Percentiles rank a stretch among this genome's conserved stretches.
These are phyloP conservation scores for Chrysanthemum lavandulifolium DNA, from an alignment of 129 eudicot genomes.

Conservation along the genomic window DNA sequence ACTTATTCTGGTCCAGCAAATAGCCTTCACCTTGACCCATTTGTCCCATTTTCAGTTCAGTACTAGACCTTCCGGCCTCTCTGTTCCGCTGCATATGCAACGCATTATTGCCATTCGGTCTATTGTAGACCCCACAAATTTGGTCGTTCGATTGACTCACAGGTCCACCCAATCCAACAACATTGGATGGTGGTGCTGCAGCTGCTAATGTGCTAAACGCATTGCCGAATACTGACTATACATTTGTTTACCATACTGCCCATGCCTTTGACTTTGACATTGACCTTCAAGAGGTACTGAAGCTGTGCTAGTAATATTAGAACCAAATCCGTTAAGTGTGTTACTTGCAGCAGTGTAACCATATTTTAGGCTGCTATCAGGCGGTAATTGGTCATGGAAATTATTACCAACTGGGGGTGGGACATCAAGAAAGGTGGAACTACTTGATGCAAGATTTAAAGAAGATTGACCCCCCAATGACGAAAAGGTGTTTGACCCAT, in stretches of 20 bases:
- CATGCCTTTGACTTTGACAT: constrained; percentile 48
- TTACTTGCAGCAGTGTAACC: constrained; percentile 40
- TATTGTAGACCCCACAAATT: constrained; percentile 36
- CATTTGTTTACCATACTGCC: constrained; percentile 42
- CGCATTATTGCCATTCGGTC: constrained; percentile 39
- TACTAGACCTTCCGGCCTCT: constrained; percentile 35
- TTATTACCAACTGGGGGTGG: constrained; percentile 35
- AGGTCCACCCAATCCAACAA: constrained; percentile 33
- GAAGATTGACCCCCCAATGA: constrained; percentile 45
- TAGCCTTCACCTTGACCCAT: constrained; percentile 52
- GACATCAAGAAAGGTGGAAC: constrained; percentile 45
- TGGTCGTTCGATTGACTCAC: constrained; percentile 40
- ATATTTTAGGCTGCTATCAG: constrained; percentile 33
- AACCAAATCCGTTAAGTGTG: constrained; percentile 36
- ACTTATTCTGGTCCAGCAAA: constrained; percentile 47
- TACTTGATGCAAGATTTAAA: constrained; percentile 37
- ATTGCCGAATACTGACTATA: constrained; percentile 42
- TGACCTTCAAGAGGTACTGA: constrained; percentile 49
- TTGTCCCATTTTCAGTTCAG: constrained; percentile 47
- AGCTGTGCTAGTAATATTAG: constrained; percentile 35
- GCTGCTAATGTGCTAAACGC: constrained; percentile 38
- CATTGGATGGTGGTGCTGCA: constrained; percentile 29
- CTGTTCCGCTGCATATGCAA: constrained; percentile 28
- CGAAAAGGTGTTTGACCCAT: constrained; percentile 30
- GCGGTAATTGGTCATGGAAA: constrained; percentile 48